Evolutionary conservation across 2,329 filamentous ascomycete species (phyloP), one percentile per base, ranked within the genome.

Genomic region (Colletotrichum sp.): DNA sequence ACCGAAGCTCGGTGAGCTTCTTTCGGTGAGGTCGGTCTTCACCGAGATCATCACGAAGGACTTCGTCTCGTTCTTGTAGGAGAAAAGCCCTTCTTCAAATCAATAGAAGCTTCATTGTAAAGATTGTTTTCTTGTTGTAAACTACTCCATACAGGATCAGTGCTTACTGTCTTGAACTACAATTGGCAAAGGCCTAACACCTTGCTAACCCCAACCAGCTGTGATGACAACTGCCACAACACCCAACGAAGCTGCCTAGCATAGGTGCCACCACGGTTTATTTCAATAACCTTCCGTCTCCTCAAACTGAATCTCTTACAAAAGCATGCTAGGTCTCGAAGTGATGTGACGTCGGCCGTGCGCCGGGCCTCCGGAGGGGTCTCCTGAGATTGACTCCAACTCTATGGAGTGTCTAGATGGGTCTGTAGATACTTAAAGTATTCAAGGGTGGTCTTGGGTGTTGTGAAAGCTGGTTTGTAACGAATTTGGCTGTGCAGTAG

Each of bases 61-160:
- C n/a, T 0, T 13, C 1, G 1, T 24, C n/a, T 52, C n/a, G 43
- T 21, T 21, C 2, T 1, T 52, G n/a, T 13, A 21, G 13, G n/a
- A 52, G 43, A 13, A 21, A 52, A 0, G n/a, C n/a, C 1, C 57
- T 1, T 21, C 34, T 36, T 1, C 34, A 2, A 36, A 14, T 36
- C 13, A 36, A 36, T 36, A 7, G 2, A 36, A 36, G 13, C 32
- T 28, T 28, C 32, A 34, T 34, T 14, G 6, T 14, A 34, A 34
- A 4, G 32, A 34, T 7, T 7, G 0, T 7, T 34, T 14, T 14
- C 3, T 1, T 34, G 13, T 34, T 6, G 6, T 36, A 16, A 8
- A 8, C 34, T 16, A 36, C 14, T 36, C 3, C 7, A 36, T 14
- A 14, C 14, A 7, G 14, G 0, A 36, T 36, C 34, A 36, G 34